phyloP scores from a whole-genome alignment of 1,284 basidiomycete species.

The Pseudozyma tsukubaensis region DNA sequence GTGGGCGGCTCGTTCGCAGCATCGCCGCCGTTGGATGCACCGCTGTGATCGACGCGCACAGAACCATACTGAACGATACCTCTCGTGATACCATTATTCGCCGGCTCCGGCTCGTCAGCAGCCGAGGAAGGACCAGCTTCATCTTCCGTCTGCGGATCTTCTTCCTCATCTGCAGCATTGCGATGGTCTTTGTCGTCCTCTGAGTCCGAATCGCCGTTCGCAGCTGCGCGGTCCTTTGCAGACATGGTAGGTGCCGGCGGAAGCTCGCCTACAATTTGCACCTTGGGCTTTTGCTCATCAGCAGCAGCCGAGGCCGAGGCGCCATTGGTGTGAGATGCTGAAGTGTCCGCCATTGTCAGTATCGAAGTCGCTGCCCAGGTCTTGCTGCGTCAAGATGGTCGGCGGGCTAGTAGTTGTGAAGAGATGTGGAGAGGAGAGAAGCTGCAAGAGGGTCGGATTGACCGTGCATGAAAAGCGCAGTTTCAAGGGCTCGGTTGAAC shows the following conservation, averaged over 20 bases:
- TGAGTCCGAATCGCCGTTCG: conserved; percentile 42
- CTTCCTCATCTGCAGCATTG: conserved; percentile 9
- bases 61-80: conserved; percentile 43
- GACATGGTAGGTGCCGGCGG: conserved; percentile 24
- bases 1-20: background rate
- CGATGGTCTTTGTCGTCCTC: conserved; percentile 30
- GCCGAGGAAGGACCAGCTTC: conserved; percentile 39
- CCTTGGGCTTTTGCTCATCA: conserved; percentile 7
- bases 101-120: conserved; percentile 19
- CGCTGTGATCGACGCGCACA: conserved; percentile 31
- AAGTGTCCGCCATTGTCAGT: conserved; percentile 13
- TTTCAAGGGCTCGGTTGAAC: background rate
- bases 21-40: conserved; percentile 9
- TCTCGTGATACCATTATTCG: conserved; percentile 35
- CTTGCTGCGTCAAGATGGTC: background rate
- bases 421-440: background rate
- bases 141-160: conserved; percentile 49
- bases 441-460: conserved; percentile 7
- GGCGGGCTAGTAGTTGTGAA: background rate
- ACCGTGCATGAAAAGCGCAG: conserved; percentile 13
- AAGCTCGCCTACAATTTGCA: conserved; percentile 41
- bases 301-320: background rate
- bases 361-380: background rate
- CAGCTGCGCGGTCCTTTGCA: conserved; percentile 14
- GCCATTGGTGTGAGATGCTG: background rate